Conservation (phyloP, 768 basidiomycete genomes). For the Mycena kentingensis region DNA sequence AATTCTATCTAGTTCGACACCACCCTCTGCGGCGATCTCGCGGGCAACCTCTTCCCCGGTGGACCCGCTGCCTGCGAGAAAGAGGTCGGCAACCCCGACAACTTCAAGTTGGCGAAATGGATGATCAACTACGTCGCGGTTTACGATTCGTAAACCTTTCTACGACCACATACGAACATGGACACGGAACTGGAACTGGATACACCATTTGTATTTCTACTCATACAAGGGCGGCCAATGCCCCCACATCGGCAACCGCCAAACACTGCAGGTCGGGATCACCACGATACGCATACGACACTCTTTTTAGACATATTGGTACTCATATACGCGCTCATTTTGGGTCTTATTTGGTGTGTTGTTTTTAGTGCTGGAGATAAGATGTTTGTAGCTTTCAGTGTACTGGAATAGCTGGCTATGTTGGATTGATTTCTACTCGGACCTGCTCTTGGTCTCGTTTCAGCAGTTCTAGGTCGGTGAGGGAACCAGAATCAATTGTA, state of each 20-base stretch:
- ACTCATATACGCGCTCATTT: background rate
- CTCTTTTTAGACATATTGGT: background rate
- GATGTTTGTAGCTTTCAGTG: too few relatives aligned
- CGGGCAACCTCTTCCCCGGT: slow-evolving; percentile 38
- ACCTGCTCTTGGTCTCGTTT: too few relatives aligned
- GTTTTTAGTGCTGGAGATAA: background rate
- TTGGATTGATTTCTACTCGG: too few relatives aligned
- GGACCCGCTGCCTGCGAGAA: slow-evolving; percentile 50
- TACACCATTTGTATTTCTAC: background rate
- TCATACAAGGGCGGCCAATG: too few relatives aligned
- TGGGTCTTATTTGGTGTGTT: background rate
- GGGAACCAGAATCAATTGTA: too few relatives aligned
- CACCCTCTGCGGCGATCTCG: slow-evolving; percentile 52
- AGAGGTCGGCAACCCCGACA: slow-evolving; percentile 55
- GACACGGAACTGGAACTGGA: slow-evolving; percentile 17
- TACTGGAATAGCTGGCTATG: too few relatives aligned
- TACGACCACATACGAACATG: background rate
- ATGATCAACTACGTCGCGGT: slow-evolving; percentile 58
- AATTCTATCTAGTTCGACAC: slow-evolving; percentile 34
- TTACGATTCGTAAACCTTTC: slow-evolving; percentile 37
- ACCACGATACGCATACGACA: background rate
- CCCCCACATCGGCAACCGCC: too few relatives aligned
- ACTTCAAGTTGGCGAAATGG: slow-evolving; percentile 56
- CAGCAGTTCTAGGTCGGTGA: too few relatives aligned
- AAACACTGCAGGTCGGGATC: background rate